Base-by-base conservation (phyloP, 805 yeast genomes). In the Metschnikowia dekortorum region DNA sequence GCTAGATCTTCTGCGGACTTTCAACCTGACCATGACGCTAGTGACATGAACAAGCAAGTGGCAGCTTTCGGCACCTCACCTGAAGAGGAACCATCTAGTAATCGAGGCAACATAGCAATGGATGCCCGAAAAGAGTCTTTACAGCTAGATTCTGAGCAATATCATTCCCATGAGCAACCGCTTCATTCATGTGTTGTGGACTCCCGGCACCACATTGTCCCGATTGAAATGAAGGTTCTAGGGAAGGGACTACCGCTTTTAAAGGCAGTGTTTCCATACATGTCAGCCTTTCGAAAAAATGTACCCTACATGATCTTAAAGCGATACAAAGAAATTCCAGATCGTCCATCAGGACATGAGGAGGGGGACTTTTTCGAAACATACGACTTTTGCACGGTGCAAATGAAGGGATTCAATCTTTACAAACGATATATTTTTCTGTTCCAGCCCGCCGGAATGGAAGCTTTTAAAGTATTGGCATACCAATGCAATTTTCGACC, bases 161-260 rank as follows among this genome's bases (percentile, higher is more conserved):
- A 16, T 9, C 16, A 29, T 31, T 41, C 30, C 18, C 13, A 18
- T 32, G 45, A 33, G n/a, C 37, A 10, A 14, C 31, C 29, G 4
- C 14, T 22, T 14, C 13, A 18, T 33, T 32, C 38, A 2, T 33
- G 37, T 42, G 52, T 51, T 7, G 58, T 67, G 8, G 75, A 70
- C 50, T 40, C 63, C 5, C 50, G 74, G 46, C 53, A 50, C 8
- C 74, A 69, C 51, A 60, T 69, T 3, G 57, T 71, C 0, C 75
- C 75, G 0, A 47, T 66, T 6, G 67, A 60, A 8, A 59, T 63
- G 46, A 70, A 69, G 42, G 39, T 53, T 13, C 57, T 56, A 51
- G 76, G 76, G 2, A 11, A 53, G 28, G 76, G 76, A 0, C 55
- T 71, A 39, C 78, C 78, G 0, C 48, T 73, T 8, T 61, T 73